These are phyloP conservation scores for Oenanthe javanica DNA, from an alignment of 140 eudicot species.

Conservation along the genomic window DNA sequence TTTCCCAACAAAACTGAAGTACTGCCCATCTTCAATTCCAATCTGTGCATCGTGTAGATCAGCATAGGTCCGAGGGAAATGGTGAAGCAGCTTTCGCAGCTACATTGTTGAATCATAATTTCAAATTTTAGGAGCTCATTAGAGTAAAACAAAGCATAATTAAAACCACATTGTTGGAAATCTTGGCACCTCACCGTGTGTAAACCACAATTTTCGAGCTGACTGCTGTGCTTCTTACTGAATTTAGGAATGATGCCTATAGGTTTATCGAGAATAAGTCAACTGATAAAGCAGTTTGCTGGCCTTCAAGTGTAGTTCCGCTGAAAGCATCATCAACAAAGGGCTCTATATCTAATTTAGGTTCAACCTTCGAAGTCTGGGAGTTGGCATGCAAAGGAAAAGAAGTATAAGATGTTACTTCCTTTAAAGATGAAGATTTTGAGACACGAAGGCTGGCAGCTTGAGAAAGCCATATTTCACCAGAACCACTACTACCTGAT, in stretches of 20 bases:
- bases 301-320: slow-evolving; percentile 16
- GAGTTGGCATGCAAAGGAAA: slow-evolving; percentile 23
- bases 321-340: slow-evolving; percentile 21
- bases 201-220: slow-evolving; percentile 66
- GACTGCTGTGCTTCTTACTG: slow-evolving; percentile 52
- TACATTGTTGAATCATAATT: slow-evolving; percentile 26
- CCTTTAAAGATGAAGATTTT: slow-evolving; percentile 27
- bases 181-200: slow-evolving; percentile 55
- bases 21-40: slow-evolving; percentile 77
- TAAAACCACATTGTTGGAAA: slow-evolving; percentile 15
- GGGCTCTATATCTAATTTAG: slow-evolving; percentile 16
- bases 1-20: slow-evolving; percentile 83
- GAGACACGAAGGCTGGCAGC: slow-evolving; percentile 21
- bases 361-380: slow-evolving; percentile 20
- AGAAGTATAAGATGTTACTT: slow-evolving; percentile 25
- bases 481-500: slow-evolving; percentile 13
- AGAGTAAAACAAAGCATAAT: neutral
- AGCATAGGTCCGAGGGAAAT: slow-evolving; percentile 95
- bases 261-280: slow-evolving; percentile 58
- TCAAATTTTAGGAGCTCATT: slow-evolving; percentile 11
- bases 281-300: slow-evolving; percentile 27
- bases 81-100: slow-evolving; percentile 85
- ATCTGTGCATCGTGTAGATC: slow-evolving; percentile 78
- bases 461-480: slow-evolving; percentile 27
- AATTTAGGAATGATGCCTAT: slow-evolving; percentile 48